Base-by-base conservation (phyloP, 1,284 basidiomycete genomes). In the Sporisorium reilianum region DNA sequence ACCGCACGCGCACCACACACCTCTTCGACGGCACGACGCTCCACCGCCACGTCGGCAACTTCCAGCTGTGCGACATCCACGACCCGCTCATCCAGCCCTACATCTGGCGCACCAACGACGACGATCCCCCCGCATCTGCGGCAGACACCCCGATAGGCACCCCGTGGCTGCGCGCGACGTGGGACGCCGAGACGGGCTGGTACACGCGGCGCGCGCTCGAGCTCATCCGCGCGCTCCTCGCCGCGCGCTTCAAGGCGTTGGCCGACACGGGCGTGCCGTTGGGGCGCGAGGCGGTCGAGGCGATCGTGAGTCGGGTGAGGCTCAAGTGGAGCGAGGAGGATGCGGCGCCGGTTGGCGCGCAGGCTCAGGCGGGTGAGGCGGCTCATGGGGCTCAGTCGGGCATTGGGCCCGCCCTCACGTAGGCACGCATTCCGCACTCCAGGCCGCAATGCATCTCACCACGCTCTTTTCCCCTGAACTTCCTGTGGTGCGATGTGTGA, bases 21-120 rank as follows among this genome's bases (percentile, higher is more conserved):
- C 89, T 94, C 38, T 99, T 98, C 81, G 94, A 99, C 83, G 97
- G 96, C 0, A 84, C 89, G 65, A 89, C 89, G 6, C 85, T 93
- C 34, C 90, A 91, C 57, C 91, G 91, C 70, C 91, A 94, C 84
- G 90, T 92, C 0, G 93, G 93, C 7, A 92, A 94, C 20, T 99
- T 94, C 85, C 95, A 97, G 85, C 87, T 99, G 7, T 93, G 92
- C 84, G 96, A 99, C 84, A 92, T 99, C 66, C 86, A 88, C 11
- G 97, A 98, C 83, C 90, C 90, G 0, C 90, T 94, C 16, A 74
- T 79, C 32, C 49, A 42, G 28, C 70, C 77, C 2, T 75, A 64
- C 18, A 80, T 84, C 44, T 56, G 60, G 23, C 50, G 60, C 9
- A 14, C 41, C 5, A 65, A 59, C 14, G 51, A 64, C 26, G 41